A percentile compares a stretch with the other conserved stretches of the same genome.
Conservation (phyloP, 257 asterid species). For the Salvia rosmarinus region DNA sequence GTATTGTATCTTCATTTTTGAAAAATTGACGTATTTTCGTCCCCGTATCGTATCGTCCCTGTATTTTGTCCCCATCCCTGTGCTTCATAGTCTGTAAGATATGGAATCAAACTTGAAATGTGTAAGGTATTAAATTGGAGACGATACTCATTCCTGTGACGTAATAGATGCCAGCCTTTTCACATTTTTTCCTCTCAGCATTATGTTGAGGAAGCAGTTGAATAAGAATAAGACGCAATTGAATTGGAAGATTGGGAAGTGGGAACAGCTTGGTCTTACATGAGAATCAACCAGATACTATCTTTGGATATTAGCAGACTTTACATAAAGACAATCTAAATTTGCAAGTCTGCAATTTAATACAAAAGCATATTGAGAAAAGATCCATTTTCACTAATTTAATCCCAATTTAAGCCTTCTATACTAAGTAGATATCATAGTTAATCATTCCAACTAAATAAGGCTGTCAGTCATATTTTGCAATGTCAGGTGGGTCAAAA, state of each 20-base stretch:
- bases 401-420: conserved; percentile 3
- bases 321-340: conserved; percentile 1
- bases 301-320: not conserved
- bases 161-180: not conserved
- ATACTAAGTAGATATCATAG: not conserved
- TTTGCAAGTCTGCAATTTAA: not conserved
- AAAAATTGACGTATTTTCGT: no score
- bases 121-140: not conserved
- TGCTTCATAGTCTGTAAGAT: not conserved
- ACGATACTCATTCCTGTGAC: not conserved
- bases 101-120: conserved; percentile 17
- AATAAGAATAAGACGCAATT: not conserved
- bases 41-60: no score
- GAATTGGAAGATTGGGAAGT: not conserved
- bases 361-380: not conserved
- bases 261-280: not conserved
- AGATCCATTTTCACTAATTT: not conserved
- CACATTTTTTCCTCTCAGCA: not conserved
- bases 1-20: no score
- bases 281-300: not conserved
- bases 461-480: conserved; percentile 3
- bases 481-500: conserved; percentile 3
- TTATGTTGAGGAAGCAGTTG: not conserved
- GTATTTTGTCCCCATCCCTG: no score
- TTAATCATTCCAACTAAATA: not conserved